phyloP scores from a whole-genome alignment of 2,329 filamentous ascomycete species.

The Incumbomyces lentus region DNA sequence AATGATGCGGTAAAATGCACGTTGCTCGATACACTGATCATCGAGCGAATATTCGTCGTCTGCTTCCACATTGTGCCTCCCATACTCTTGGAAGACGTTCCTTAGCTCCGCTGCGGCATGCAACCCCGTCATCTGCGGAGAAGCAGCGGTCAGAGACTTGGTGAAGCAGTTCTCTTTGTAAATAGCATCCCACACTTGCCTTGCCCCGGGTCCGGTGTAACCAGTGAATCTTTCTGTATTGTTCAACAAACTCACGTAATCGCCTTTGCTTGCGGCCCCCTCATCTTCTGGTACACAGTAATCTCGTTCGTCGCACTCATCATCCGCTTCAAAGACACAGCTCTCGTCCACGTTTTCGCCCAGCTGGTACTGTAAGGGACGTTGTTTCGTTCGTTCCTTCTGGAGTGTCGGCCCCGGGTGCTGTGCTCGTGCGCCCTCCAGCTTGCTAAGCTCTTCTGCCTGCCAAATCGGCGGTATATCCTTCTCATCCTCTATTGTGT shows the following conservation, averaged over 20 bases:
- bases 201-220: conserved; percentile 72
- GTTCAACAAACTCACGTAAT: conserved; percentile 87
- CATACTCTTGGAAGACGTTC: conserved; percentile 44
- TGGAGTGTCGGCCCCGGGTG: conserved; percentile 72
- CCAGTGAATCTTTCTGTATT: conserved; percentile 96
- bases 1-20: conserved; percentile 92
- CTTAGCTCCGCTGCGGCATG: conserved; percentile 52
- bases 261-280: conserved; percentile 72
- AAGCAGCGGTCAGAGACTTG: conserved; percentile 25
- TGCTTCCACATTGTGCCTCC: conserved; percentile 43
- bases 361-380: conserved; percentile 69
- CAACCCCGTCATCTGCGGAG: conserved; percentile 15
- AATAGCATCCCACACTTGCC: conserved; percentile 91
- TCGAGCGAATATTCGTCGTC: conserved; percentile 57
- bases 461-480: conserved; percentile 90
- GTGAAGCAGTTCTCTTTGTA: conserved; percentile 95
- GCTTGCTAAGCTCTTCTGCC: conserved; percentile 79
- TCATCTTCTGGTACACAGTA: conserved; percentile 97
- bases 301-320: conserved; percentile 91
- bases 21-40: conserved; percentile 92
- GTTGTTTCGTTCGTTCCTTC: conserved; percentile 54
- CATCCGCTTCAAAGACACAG: conserved; percentile 94
- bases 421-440: conserved; percentile 80
- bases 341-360: conserved; percentile 86
- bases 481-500: conserved; percentile 88